Percentiles rank a stretch among this genome's conserved stretches.
Conservation (phyloP, 2,329 filamentous ascomycete species). For the Microdochium nivale region DNA sequence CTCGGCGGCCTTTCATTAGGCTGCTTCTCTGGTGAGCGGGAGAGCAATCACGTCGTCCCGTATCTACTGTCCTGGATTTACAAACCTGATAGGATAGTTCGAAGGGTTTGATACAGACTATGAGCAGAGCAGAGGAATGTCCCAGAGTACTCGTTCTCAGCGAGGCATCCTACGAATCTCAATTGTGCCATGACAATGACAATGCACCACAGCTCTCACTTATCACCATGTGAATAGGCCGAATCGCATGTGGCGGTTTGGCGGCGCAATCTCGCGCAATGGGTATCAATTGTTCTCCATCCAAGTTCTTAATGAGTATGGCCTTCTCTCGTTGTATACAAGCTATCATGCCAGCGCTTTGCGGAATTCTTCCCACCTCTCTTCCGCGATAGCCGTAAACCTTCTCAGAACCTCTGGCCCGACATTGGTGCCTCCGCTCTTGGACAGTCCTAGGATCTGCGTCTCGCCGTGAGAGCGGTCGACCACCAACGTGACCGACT, state of each 20-base stretch:
- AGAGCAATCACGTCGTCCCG: constrained; percentile 49
- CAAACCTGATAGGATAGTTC: constrained; percentile 73
- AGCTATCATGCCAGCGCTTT: constrained; percentile 29
- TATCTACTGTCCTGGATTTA: constrained; percentile 83
- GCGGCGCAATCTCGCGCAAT: not conserved
- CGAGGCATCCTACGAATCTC: too few relatives aligned
- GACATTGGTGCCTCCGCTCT: constrained; percentile 68
- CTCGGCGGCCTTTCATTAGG: constrained; percentile 21
- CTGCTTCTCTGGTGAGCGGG: constrained; percentile 20
- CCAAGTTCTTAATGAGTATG: constrained; percentile 16
- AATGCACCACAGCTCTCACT: too few relatives aligned
- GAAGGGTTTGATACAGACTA: constrained; percentile 65
- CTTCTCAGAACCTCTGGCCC: constrained; percentile 53
- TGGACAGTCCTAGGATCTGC: constrained; percentile 66
- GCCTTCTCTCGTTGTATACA: not conserved
- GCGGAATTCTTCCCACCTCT: constrained; percentile 53
- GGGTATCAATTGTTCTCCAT: constrained; percentile 10
- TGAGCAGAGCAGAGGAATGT: too few relatives aligned
- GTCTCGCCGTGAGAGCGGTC: constrained; percentile 46
- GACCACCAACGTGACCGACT: constrained; percentile 78
- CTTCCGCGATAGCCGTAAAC: constrained; percentile 49
- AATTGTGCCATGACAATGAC: too few relatives aligned
- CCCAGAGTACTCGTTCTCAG: too few relatives aligned
- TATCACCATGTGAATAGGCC: not conserved
- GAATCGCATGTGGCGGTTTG: not conserved